These are phyloP conservation scores for Amanita thiersii DNA, from an alignment of 768 basidiomycete species.

Conservation along the genomic window DNA sequence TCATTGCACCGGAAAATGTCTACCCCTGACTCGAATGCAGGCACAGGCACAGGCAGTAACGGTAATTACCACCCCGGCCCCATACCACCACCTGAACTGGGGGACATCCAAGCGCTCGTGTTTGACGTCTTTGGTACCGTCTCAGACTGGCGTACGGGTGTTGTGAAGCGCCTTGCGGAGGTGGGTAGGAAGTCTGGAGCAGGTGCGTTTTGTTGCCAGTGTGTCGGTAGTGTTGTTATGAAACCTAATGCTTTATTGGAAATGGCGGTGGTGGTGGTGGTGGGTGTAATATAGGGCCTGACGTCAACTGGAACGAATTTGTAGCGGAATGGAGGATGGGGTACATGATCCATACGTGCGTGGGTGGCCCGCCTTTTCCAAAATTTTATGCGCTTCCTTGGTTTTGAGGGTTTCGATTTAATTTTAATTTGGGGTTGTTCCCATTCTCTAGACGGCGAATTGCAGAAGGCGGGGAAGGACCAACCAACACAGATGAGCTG, in stretches of 20 bases:
- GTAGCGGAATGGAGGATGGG: conserved; percentile 49
- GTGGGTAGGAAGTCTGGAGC: conserved; percentile 15
- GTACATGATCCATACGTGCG: conserved; percentile 41
- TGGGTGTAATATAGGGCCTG: conserved; percentile 11
- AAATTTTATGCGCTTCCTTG: neutral
- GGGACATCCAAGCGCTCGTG: conserved; percentile 30
- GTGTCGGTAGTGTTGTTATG: neutral
- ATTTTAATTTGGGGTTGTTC: no score
- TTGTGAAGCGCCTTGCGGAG: conserved; percentile 11
- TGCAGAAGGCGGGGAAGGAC: conserved; percentile 36
- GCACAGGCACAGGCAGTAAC: no score
- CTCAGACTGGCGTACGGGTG: conserved; percentile 34
- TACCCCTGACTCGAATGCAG: no score
- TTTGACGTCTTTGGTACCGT: conserved; percentile 48
- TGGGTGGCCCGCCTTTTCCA: conserved; percentile 1
- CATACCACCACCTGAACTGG: no score
- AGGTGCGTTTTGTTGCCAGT: conserved; percentile 15
- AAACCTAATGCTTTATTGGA: neutral
- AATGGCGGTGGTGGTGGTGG: no score
- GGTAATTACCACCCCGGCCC: no score
- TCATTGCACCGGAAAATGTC: no score
- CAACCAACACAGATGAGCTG: conserved; percentile 44
- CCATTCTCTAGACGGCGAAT: conserved; percentile 28
- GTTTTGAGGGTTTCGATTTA: no score
- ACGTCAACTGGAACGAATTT: conserved; percentile 41